Evolutionary conservation across 2,329 filamentous ascomycete genomes (phyloP).

Genomic region (Hirsutella rhossiliensis): DNA sequence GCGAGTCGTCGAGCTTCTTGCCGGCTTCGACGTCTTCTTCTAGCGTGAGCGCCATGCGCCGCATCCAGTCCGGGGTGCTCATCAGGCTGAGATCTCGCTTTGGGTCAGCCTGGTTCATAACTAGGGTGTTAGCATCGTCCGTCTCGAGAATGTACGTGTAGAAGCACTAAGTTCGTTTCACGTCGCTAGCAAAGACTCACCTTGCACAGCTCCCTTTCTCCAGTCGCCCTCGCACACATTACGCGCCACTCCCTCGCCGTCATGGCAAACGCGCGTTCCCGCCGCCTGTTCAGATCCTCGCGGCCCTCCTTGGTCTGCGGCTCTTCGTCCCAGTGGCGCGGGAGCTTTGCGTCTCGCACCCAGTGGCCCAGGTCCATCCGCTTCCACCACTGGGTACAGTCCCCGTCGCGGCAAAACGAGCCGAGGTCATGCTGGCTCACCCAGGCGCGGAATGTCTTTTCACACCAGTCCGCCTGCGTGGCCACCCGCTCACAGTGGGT

Average conservation of each 20-base stretch:
- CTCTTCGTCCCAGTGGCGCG: neutral
- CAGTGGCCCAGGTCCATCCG: neutral
- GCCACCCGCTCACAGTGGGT: neutral
- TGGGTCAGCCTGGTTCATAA: neutral
- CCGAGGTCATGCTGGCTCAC: neutral
- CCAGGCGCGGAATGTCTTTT: neutral
- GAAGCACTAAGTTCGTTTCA: too few species aligned
- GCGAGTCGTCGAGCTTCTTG: neutral
- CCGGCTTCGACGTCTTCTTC: neutral
- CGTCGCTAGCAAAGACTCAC: neutral
- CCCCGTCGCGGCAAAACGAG: neutral
- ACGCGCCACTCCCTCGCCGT: neutral
- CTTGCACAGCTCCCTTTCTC: neutral
- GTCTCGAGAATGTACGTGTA: too few species aligned
- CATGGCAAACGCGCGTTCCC: neutral
- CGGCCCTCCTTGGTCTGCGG: neutral
- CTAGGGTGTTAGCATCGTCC: neutral
- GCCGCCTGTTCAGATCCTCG: neutral
- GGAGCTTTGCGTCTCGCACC: neutral
- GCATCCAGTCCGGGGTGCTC: neutral
- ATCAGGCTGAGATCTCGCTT: neutral
- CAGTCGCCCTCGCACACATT: neutral
- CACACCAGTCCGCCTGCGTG: neutral
- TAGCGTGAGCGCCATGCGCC: neutral
- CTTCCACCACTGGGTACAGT: neutral